Conservation (phyloP, 441 rosid genomes). For the Theobroma grandiflorum region DNA sequence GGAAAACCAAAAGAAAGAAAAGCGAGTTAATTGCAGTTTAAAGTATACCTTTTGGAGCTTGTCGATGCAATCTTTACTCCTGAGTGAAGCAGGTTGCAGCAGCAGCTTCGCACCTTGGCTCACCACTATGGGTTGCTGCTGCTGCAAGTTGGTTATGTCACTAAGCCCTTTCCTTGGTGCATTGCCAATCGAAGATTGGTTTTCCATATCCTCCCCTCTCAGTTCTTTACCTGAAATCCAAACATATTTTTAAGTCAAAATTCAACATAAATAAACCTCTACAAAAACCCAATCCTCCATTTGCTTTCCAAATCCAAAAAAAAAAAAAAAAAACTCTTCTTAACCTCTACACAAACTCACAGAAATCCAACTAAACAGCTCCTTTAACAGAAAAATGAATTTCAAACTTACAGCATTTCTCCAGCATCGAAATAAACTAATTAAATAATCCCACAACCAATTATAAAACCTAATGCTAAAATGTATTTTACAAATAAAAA, state of each 20-base stretch:
- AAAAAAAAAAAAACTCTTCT: not conserved
- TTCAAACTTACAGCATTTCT: not conserved
- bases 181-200: constrained; percentile 38
- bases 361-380: not conserved
- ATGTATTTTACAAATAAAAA: not conserved
- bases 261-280: constrained; percentile 16
- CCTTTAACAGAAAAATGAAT: not conserved
- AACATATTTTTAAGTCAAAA: constrained; percentile 23
- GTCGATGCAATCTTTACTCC: constrained; percentile 44
- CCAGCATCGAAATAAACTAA: not conserved
- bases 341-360: not conserved
- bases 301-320: not conserved
- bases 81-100: constrained; percentile 33
- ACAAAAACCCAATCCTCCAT: not conserved
- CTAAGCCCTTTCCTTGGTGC: constrained; percentile 51
- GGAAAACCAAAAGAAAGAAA: constrained; percentile 1
- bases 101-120: constrained; percentile 43
- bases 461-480: not conserved
- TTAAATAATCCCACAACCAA: not conserved
- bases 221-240: constrained; percentile 36
- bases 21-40: not conserved
- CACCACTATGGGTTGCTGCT: constrained; percentile 27
- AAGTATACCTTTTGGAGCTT: constrained; percentile 59
- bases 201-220: constrained; percentile 37
- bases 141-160: constrained; percentile 66